Base-by-base conservation (phyloP, 805 yeast species). In the Candida glaebosa region DNA sequence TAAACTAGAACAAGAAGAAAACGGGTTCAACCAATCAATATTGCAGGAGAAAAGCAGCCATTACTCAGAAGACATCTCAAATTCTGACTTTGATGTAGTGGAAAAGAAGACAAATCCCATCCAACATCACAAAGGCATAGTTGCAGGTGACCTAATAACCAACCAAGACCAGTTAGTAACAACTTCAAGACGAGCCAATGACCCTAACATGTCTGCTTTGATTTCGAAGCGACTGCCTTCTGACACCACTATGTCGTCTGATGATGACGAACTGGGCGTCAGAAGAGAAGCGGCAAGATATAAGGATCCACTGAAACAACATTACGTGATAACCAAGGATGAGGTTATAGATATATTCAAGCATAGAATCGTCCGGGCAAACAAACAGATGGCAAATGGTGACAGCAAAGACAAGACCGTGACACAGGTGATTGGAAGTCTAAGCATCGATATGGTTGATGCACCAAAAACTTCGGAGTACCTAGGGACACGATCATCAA, bases 361-460 rank as follows among this genome's bases (percentile, higher is more conserved):
- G 26, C 49, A 53, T 17, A 56, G 57, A 7, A 50, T 56, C 38
- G 44, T 40, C n/a, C 18, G 19, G 16, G 19, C 9, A 7, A 39
- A 24, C 20, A 26, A 36, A 25, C 15, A 20, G 18, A 34, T 31
- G 18, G 18, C 32, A 24, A 19, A 31, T 22, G 38, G 25, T 9
- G 39, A 37, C 17, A 12, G 3, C 12, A 31, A 34, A 17, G 37
- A 31, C 7, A 38, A 25, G 10, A 18, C 33, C 12, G 39, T 33
- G 2, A 6, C 24, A 3, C 46, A 47, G 18, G 25, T 39, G n/a
- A 43, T 53, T 37, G 52, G 45, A 41, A 48, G 44, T 22, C 44
- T 57, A 12, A 48, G 42, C 18, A 58, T 58, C 15, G 54, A 51
- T 35, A 58, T 58, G 63, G 57, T 53, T 3, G 54, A 52, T 37